phyloP scores from a whole-genome alignment of 345 rosid species.

The Aethionema arabicum region DNA sequence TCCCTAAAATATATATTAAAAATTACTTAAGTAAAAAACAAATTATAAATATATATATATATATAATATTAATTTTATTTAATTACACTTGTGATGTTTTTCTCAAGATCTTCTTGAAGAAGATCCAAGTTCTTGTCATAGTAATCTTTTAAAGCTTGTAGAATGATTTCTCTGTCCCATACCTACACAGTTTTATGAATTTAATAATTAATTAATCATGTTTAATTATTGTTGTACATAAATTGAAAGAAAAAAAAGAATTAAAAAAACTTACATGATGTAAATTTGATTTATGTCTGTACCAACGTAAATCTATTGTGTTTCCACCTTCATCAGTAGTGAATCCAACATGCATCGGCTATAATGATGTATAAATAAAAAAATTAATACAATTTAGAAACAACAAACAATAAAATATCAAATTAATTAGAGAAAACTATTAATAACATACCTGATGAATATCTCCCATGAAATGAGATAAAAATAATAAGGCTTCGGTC shows the following conservation, averaged over 20 bases:
- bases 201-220: neutral
- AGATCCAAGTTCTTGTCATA: conserved; percentile 70
- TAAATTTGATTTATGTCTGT: conserved; percentile 81
- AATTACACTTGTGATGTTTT: conserved; percentile 74
- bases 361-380: neutral
- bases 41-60: neutral
- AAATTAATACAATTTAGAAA: neutral
- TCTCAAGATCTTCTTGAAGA: conserved; percentile 62
- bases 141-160: conserved; percentile 66
- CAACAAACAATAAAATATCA: neutral
- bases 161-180: conserved; percentile 93
- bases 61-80: neutral
- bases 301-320: conserved; percentile 83
- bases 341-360: conserved; percentile 94
- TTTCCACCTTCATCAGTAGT: conserved; percentile 88
- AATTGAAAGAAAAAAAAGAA: neutral
- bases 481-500: conserved; percentile 88
- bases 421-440: neutral
- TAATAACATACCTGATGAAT: conserved; percentile 64
- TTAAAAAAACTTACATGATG: conserved; percentile 60
- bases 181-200: conserved; percentile 44
- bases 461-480: conserved; percentile 96
- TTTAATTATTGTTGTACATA: neutral
- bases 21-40: neutral
- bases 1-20: conserved; percentile 47